Evolutionary conservation across 805 yeast genomes (phyloP), one percentile per base, ranked within the genome.

Genomic region (Lachancea mirantina): DNA sequence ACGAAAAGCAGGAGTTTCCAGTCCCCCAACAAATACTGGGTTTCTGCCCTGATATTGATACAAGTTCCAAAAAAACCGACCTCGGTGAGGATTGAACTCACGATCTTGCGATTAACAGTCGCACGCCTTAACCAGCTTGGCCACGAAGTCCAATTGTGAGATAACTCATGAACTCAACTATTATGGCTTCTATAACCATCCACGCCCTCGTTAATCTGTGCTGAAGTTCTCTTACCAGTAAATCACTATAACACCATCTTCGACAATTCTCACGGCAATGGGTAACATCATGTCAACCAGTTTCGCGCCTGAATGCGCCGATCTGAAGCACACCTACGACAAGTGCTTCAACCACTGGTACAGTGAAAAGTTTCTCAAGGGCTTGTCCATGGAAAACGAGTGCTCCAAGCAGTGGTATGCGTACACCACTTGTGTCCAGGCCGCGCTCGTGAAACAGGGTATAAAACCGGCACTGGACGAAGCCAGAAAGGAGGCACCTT

Each of bases 271-370:
- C 11, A n/a, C 8, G 27, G 25, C 16, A 23, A 78, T 79, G 85
- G 87, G 87, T 31, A 77, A 76, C 59, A 56, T 66, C 33, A 73
- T 82, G 82, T 79, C 88, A 11, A 69, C 94, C 5, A 85, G 95
- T 40, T 83, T 92, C 67, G 97, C 98, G 22, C 96, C 96, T 16
- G 97, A 92, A 62, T 92, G 98, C 61, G 84, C 94, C 14, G 82
- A 76, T 21, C 72, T 80, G 37, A 92, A 92, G 60, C 75, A 76
- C 47, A 74, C 76, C 49, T 92, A 92, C 52, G 97, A 92, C 54
- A 81, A 78, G 50, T 92, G 98, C 58, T 92, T 92, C 64, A 88
- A 87, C 60, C 72, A 72, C 44, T 88, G 98, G 98, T 92, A 92
- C 56, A 78, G 92, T 4, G 96, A 92, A 49, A 68, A 81, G 57